Conservation (phyloP, 257 asterid genomes). For the Solanum etuberosum region DNA sequence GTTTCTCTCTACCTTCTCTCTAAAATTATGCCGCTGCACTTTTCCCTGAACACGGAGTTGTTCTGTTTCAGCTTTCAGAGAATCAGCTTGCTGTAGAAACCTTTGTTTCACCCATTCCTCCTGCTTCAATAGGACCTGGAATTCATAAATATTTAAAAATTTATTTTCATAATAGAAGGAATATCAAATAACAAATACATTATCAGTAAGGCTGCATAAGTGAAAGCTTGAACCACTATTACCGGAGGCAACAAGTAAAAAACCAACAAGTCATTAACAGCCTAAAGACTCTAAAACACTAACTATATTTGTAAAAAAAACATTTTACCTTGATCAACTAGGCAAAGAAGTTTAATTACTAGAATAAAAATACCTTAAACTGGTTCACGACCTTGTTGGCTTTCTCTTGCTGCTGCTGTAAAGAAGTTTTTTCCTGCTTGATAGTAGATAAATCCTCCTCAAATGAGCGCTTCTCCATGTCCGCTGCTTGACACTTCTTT, state of each 20-base stretch:
- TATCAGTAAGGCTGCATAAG: background rate
- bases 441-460: slow-evolving; percentile 25
- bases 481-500: slow-evolving; percentile 33
- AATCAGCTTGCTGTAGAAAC: slow-evolving; percentile 5
- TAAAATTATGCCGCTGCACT: slow-evolving; percentile 32
- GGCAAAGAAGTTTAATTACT: background rate
- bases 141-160: background rate
- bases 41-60: slow-evolving; percentile 16
- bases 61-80: slow-evolving; percentile 24
- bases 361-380: slow-evolving; percentile 43
- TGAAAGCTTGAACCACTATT: background rate
- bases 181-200: background rate
- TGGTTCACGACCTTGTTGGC: slow-evolving; percentile 31
- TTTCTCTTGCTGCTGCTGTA: slow-evolving; percentile 24
- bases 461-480: slow-evolving; percentile 27
- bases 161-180: background rate
- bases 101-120: slow-evolving; percentile 45
- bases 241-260: background rate
- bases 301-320: background rate
- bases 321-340: background rate
- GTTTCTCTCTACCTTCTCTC: slow-evolving; percentile 24
- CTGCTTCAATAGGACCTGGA: slow-evolving; percentile 46
- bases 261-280: background rate
- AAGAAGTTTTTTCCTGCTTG: slow-evolving; percentile 16
- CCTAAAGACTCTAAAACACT: background rate